phyloP scores from a whole-genome alignment of 169 alveolate genomes.

The Eimeria necatrix region DNA sequence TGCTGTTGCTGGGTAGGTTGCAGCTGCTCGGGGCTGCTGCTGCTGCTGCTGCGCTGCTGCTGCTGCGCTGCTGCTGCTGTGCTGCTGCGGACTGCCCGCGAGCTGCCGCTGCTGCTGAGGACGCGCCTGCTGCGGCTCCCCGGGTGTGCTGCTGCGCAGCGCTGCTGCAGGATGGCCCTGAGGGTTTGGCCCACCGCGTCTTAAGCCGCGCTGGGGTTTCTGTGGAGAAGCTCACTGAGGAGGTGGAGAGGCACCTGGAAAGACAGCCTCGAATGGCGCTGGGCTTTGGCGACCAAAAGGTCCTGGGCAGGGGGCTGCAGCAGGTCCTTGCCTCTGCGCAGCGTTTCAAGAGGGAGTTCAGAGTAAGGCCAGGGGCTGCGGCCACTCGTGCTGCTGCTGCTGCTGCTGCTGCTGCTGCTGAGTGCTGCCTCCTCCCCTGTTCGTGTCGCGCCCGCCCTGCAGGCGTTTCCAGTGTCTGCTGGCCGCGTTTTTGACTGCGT shows the following conservation, averaged over 20 bases:
- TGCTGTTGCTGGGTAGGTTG: slow-evolving; percentile 84
- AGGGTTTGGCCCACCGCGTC: slow-evolving; percentile 87
- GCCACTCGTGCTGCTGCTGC: background rate
- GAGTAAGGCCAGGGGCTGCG: slow-evolving; percentile 31
- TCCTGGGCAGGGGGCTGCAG: slow-evolving; percentile 91
- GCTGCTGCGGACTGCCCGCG: background rate
- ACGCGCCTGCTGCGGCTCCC: slow-evolving; percentile 14
- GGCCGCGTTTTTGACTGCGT: no score
- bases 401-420: background rate
- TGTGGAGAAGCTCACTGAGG: slow-evolving; percentile 86
- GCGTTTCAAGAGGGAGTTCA: slow-evolving; percentile 88
- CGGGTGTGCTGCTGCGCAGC: slow-evolving; percentile 13
- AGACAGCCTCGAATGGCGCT: slow-evolving; percentile 90
- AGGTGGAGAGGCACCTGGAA: slow-evolving; percentile 88
- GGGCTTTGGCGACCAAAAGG: slow-evolving; percentile 93
- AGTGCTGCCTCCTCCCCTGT: background rate
- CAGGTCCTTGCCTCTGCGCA: slow-evolving; percentile 88
- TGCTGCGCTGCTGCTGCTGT: slow-evolving; percentile 15
- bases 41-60: slow-evolving; percentile 13
- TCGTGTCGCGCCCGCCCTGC: no score
- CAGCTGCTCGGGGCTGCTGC: background rate
- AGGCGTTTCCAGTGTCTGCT: no score
- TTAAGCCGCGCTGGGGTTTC: slow-evolving; percentile 87
- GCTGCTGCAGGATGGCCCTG: slow-evolving; percentile 87
- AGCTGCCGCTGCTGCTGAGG: slow-evolving; percentile 27